Evolutionary conservation across 2,329 filamentous ascomycete genomes (phyloP), one percentile per base, ranked within the genome.

Genomic region (Phialemoniopsis sp.): DNA sequence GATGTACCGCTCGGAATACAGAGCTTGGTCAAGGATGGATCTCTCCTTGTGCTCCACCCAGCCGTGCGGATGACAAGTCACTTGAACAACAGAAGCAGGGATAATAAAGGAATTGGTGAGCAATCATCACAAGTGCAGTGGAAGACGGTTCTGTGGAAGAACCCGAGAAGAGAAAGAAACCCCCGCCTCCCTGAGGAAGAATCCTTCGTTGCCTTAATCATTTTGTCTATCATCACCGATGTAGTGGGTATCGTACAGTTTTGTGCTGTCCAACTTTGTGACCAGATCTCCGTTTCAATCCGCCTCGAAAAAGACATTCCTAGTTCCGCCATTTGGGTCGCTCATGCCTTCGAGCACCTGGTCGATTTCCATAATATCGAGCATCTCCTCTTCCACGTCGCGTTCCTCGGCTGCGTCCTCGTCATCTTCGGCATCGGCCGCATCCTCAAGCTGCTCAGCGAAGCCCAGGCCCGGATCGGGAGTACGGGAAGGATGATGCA

Each of bases 21-120:
- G 76, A 82, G 78, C 73, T 70, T 66, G 58, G 56, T 73, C 79
- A 84, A 84, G 80, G 80, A 84, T 78, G 67, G 68, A 59, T 80
- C 80, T 83, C 78, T 76, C 80, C 80, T 84, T 84, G 79, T 77
- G 78, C 80, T 84, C 79, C 80, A 84, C 80, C 80, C 78, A 73
- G 78, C 78, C 78, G 76, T 80, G 80, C 80, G 80, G 77, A 77
- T 34, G 40, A 35, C 43, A 37, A 32, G 33, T 34, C 35, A 35
- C 40, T 31, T 36, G n/a, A 6, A 13, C 13, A 9, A 39, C 18
- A 39, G 30, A 42, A 30, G 16, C 39, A 31, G 29, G 16, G 21
- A 29, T 31, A 13, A 26, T 13, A 19, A 29, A 26, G 32, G 29
- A 31, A 32, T 18, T 13, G 29, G n/a, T n/a, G n/a, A n/a, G n/a